phyloP scores from a whole-genome alignment of 2,329 filamentous ascomycete genomes.

The Aspergillus fumigatiaffinis region DNA sequence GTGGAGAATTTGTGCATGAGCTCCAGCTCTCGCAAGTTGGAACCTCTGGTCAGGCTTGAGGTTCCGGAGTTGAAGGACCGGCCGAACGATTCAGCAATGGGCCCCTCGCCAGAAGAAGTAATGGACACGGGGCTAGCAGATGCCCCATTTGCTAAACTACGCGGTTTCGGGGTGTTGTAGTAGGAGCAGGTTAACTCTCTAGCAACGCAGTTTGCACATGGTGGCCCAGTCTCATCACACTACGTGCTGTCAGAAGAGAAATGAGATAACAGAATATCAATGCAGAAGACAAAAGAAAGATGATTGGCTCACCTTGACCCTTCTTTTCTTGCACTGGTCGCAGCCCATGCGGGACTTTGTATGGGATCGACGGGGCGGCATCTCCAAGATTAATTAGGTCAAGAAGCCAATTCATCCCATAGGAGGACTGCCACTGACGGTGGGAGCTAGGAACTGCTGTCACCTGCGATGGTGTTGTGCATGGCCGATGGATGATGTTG shows the following conservation, averaged over 20 bases:
- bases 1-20: constrained; percentile 52
- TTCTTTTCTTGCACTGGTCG: constrained; percentile 38
- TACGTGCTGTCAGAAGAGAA: constrained; percentile 15
- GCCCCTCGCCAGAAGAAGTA: background rate
- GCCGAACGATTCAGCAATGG: background rate
- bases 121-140: constrained; percentile 7
- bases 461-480: background rate
- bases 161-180: constrained; percentile 17
- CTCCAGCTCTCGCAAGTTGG: constrained; percentile 41
- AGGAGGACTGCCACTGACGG: background rate
- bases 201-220: constrained; percentile 36
- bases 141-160: constrained; percentile 5
- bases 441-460: background rate
- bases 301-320: constrained; percentile 35
- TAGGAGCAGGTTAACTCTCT: constrained; percentile 33
- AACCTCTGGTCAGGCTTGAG: background rate
- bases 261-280: background rate
- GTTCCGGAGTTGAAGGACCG: background rate
- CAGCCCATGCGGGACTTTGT: constrained; percentile 43
- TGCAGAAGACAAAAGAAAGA: background rate
- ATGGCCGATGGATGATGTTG: background rate
- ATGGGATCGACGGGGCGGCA: constrained; percentile 39
- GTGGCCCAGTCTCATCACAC: constrained; percentile 40
- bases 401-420: background rate
- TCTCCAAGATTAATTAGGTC: constrained; percentile 12